Conservation (phyloP, 495 filamentous ascomycete species). For the Paragyromitra xinjiangensis region DNA sequence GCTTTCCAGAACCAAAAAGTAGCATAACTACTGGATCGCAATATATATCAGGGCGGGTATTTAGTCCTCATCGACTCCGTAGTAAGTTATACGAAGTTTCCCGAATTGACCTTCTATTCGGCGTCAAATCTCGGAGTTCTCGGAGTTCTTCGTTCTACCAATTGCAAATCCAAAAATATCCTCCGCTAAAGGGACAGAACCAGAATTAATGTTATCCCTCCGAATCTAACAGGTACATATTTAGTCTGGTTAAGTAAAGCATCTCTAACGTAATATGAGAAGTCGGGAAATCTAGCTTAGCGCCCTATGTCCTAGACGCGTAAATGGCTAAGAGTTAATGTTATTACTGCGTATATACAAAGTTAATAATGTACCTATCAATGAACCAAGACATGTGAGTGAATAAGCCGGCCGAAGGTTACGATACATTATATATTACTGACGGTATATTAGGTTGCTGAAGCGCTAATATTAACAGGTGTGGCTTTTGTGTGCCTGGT, state of each 20-base stretch:
- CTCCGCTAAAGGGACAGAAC: background rate
- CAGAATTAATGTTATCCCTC: background rate
- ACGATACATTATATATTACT: background rate
- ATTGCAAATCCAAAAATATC: background rate
- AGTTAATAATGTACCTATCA: constrained; percentile 9
- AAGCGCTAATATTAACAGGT: background rate
- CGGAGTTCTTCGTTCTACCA: background rate
- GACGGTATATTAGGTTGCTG: background rate
- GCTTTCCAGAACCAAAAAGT: background rate
- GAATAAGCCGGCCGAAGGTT: background rate
- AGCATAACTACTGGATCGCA: background rate
- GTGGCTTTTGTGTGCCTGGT: background rate
- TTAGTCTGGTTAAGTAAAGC: background rate
- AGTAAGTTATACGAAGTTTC: background rate
- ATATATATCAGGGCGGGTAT: too few species aligned
- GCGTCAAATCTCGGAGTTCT: background rate
- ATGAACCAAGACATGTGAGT: constrained; percentile 2
- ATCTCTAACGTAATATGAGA: background rate
- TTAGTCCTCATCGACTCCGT: background rate
- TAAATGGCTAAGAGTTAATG: background rate
- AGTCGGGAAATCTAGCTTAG: background rate
- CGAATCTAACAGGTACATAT: background rate
- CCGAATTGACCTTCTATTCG: background rate
- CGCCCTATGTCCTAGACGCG: background rate
- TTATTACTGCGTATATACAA: background rate